Conservation (phyloP, 2,329 filamentous ascomycete genomes). For the Verticillium albo-atrum region DNA sequence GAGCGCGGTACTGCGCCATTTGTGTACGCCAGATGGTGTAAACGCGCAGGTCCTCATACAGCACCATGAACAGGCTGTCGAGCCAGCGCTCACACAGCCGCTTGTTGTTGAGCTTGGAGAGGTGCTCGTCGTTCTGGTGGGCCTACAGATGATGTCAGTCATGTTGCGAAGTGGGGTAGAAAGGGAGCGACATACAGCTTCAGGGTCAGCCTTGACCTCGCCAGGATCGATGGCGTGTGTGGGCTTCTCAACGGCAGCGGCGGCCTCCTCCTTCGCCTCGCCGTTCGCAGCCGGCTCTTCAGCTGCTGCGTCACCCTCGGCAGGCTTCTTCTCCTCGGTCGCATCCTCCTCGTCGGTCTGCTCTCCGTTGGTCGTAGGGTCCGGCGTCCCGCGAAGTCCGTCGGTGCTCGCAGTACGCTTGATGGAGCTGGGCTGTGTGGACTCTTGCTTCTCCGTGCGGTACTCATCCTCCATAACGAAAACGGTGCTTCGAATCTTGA, state of each 20-base stretch:
- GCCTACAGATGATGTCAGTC: constrained; percentile 34
- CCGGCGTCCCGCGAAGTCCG: constrained; percentile 67
- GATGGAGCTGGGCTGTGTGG: constrained; percentile 37
- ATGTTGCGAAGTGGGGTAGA: constrained; percentile 6
- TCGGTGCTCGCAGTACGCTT: constrained; percentile 77
- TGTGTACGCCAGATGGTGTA: constrained; percentile 99
- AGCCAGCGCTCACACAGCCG: constrained; percentile 96
- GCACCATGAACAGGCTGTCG: constrained; percentile 97
- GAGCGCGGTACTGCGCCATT: constrained; percentile 90
- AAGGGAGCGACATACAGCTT: constrained; percentile 50
- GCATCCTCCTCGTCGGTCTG: constrained; percentile 28
- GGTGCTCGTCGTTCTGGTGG: constrained; percentile 63
- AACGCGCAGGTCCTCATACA: constrained; percentile 95
- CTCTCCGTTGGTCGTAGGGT: constrained; percentile 47
- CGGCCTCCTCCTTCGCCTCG: constrained; percentile 32
- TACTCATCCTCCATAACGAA: constrained; percentile 99
- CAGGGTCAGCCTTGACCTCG: constrained; percentile 69
- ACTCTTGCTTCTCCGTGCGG: constrained; percentile 74
- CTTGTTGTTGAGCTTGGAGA: constrained; percentile 94
- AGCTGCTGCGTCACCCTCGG: constrained; percentile 19
- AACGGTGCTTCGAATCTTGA: constrained; percentile 92
- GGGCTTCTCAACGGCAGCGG: constrained; percentile 65
- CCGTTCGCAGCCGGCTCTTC: constrained; percentile 18
- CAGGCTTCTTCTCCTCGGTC: constrained; percentile 28
- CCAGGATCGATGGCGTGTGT: constrained; percentile 73